phyloP scores from a whole-genome alignment of 345 rosid species.

The Lenwebbia sp. region DNA sequence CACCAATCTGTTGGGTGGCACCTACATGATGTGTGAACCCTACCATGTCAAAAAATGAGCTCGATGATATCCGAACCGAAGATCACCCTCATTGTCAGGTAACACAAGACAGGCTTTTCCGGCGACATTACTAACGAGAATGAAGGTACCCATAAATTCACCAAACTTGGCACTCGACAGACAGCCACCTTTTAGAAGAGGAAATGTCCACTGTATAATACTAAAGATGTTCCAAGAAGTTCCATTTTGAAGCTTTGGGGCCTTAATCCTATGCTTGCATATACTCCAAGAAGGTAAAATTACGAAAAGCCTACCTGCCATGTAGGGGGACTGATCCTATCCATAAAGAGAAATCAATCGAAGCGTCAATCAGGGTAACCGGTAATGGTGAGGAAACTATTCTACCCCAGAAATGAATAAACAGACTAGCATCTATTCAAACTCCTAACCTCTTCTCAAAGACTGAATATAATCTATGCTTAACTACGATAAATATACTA shows the following conservation, averaged over 20 bases:
- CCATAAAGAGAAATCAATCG: not conserved
- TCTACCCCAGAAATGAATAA: not conserved
- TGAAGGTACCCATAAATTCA: not conserved
- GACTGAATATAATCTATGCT: not conserved
- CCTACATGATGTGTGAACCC: not conserved
- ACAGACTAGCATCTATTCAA: not conserved
- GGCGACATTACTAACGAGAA: not conserved
- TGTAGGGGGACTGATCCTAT: not conserved
- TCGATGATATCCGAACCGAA: not conserved
- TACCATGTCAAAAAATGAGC: not conserved
- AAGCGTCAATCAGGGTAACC: not conserved
- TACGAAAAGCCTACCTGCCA: not conserved
- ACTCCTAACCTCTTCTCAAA: not conserved
- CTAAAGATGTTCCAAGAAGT: not conserved
- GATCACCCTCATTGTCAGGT: not conserved
- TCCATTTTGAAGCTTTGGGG: not conserved
- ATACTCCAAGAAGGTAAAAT: not conserved
- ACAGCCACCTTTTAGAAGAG: not conserved
- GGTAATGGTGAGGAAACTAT: not conserved
- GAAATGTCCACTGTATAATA: not conserved
- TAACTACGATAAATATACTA: not conserved
- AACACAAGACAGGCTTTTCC: not conserved
- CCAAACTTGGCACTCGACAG: not conserved
- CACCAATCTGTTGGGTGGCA: not conserved
- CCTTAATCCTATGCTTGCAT: not conserved